These are phyloP conservation scores for Ilex aquifolium DNA, from an alignment of 257 asterid genomes.

Conservation along the genomic window DNA sequence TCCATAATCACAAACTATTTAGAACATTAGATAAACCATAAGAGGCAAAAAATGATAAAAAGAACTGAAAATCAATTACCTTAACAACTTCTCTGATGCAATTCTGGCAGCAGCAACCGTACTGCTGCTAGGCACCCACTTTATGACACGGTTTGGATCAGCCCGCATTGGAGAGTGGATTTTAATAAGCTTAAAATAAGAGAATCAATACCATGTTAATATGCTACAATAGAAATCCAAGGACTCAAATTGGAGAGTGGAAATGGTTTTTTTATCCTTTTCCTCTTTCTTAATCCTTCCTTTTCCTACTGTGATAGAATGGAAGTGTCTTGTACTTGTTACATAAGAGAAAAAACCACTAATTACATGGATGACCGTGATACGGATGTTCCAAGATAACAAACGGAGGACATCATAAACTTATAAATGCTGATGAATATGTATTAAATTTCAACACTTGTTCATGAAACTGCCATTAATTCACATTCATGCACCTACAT, in stretches of 20 bases:
- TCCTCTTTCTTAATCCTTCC: too few species aligned
- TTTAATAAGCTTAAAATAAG: conserved; percentile 57
- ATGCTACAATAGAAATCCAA: neutral
- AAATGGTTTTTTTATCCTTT: too few species aligned
- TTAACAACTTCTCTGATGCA: conserved; percentile 69
- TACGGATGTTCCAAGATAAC: neutral
- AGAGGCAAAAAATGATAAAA: neutral
- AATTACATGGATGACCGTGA: neutral
- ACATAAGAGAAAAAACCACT: neutral
- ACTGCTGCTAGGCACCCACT: conserved; percentile 67
- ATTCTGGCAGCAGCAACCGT: conserved; percentile 64
- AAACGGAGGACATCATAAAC: neutral
- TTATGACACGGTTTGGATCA: conserved; percentile 72
- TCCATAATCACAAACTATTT: neutral
- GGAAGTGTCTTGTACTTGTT: neutral
- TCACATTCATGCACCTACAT: neutral
- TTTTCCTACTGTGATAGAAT: too few species aligned
- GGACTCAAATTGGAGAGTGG: too few species aligned
- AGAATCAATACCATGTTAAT: conserved; percentile 6
- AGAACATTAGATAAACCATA: neutral
- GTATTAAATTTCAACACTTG: neutral
- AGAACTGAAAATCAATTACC: conserved; percentile 32
- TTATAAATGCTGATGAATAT: neutral
- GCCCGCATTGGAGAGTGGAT: conserved; percentile 96
- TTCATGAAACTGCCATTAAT: neutral